Evolutionary conservation across 441 rosid species (phyloP).

Genomic region (Corymbia citriodora): DNA sequence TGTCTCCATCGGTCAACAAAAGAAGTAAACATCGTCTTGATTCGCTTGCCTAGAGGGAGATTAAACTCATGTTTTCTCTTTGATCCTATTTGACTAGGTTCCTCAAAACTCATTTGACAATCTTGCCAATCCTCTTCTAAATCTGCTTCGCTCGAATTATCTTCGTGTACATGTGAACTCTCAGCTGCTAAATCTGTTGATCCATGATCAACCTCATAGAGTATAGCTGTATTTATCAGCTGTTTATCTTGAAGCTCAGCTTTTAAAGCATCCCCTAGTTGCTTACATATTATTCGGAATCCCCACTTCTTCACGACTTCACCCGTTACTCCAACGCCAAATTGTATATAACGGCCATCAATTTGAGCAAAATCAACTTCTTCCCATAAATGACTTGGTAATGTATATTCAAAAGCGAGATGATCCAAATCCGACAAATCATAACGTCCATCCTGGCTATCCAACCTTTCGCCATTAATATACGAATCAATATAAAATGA

Average conservation of each 20-base stretch:
- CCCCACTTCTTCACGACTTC: neutral
- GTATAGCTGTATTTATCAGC: neutral
- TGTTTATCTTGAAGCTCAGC: neutral
- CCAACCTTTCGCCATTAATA: too few species aligned
- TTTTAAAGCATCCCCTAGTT: neutral
- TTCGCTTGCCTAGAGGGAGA: too few species aligned
- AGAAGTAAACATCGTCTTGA: too few species aligned
- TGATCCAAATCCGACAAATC: neutral
- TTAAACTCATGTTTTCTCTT: neutral
- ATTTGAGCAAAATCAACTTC: too few species aligned
- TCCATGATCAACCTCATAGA: neutral
- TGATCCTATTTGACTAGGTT: neutral
- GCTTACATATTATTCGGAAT: neutral
- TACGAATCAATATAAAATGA: too few species aligned
- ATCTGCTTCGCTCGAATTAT: neutral
- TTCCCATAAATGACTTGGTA: neutral
- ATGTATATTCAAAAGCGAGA: neutral
- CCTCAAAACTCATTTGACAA: neutral
- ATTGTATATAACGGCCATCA: rapidly evolving
- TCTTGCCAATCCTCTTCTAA: neutral
- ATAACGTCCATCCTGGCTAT: too few species aligned
- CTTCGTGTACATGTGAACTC: neutral
- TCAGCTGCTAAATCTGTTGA: neutral
- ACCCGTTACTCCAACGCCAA: neutral
- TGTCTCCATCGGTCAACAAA: too few species aligned